Conservation (phyloP, 129 eudicot species). For the Pseudognaphalium luteoalbum region DNA sequence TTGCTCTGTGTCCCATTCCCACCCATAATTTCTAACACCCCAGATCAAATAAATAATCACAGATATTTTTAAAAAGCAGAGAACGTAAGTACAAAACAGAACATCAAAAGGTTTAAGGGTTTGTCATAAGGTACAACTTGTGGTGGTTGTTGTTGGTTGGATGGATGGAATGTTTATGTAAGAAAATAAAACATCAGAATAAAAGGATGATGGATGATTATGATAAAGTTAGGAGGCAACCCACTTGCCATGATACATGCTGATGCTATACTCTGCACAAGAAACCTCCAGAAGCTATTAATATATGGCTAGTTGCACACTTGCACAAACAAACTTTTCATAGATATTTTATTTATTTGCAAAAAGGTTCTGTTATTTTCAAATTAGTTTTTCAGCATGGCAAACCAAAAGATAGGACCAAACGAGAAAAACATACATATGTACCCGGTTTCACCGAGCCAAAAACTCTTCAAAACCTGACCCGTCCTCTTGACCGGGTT, state of each 20-base stretch:
- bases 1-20: conserved; percentile 33
- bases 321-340: not conserved
- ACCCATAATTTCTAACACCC: conserved; percentile 45
- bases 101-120: conserved; percentile 3
- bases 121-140: not conserved
- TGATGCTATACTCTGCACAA: conserved; percentile 17
- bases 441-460: no score
- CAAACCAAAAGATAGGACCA: no score
- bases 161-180: not conserved
- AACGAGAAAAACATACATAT: no score
- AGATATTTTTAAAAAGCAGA: not conserved
- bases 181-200: not conserved
- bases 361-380: no score
- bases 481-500: no score
- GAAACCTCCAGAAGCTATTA: conserved; percentile 29
- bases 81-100: not conserved
- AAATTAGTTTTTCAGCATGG: no score
- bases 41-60: not conserved
- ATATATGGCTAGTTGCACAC: conserved; percentile 16
- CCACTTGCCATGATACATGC: conserved; percentile 15
- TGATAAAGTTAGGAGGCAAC: not conserved
- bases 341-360: conserved; percentile 3
- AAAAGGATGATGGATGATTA: conserved; percentile 1
- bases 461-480: no score
- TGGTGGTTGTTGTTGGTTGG: conserved; percentile 5